Conservation (phyloP, 257 asterid species). For the Gentiana dahurica region DNA sequence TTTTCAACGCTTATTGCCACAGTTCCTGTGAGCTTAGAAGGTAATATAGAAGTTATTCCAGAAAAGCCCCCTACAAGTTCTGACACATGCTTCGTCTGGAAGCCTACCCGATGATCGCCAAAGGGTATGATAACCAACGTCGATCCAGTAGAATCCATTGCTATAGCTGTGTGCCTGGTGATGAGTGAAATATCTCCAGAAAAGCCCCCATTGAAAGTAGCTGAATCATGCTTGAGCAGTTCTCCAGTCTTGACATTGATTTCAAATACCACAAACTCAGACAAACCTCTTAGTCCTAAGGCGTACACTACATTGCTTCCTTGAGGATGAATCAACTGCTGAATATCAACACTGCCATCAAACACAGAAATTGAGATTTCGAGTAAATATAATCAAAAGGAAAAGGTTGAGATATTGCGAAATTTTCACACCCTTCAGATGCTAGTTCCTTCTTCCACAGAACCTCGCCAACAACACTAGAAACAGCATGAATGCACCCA, state of each 20-base stretch:
- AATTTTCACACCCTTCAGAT: slow-evolving; percentile 52
- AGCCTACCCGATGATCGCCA: slow-evolving; percentile 53
- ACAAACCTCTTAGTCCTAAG: slow-evolving; percentile 47
- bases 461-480: slow-evolving; percentile 79
- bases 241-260: slow-evolving; percentile 64
- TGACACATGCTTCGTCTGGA: slow-evolving; percentile 45
- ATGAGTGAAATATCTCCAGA: slow-evolving; percentile 75
- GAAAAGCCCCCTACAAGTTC: slow-evolving; percentile 48
- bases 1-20: slow-evolving; percentile 33
- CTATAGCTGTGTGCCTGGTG: slow-evolving; percentile 50
- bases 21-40: slow-evolving; percentile 58
- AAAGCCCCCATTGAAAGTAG: slow-evolving; percentile 47
- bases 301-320: slow-evolving; percentile 55
- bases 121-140: slow-evolving; percentile 45
- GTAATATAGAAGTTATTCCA: slow-evolving; percentile 47
- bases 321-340: slow-evolving; percentile 51
- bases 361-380: not conserved
- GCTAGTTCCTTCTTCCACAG: slow-evolving; percentile 82
- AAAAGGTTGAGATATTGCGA: slow-evolving; percentile 5
- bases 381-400: not conserved
- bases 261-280: slow-evolving; percentile 50
- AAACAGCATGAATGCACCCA: slow-evolving; percentile 77
- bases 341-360: slow-evolving; percentile 59
- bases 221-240: slow-evolving; percentile 43
- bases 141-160: slow-evolving; percentile 67